Evolutionary conservation across 306 rosid species (phyloP), one percentile per base, ranked within the genome.

Genomic region (Vigna angularis): DNA sequence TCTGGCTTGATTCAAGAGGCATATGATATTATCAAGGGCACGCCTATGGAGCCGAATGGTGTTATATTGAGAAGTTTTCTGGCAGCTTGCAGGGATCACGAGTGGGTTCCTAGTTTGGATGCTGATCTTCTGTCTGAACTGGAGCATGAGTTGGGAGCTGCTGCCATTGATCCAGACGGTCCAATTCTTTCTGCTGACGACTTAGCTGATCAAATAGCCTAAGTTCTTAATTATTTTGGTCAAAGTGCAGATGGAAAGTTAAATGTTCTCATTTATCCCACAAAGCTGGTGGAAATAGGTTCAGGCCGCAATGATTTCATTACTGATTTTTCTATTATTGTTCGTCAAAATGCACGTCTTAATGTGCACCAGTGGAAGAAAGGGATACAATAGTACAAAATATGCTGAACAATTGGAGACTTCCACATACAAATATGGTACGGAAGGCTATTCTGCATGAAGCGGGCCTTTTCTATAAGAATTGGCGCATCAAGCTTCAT

Each of bases 121-220:
- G 84, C 53, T 70, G 77, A 87, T 59, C 65, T 90, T 73, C 62
- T 84, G 63, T 71, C 90, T 38, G 79, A 70, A 50, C 72, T 86
- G 65, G 92, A 90, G 79, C 79, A 90, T 65, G 84, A 68, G 58
- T 76, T 86, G 74, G 91, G 92, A 45, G 77, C 89, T 66, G 88
- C 86, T 75, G 80, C 83, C 26, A 80, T 89, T 84, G 61, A 84
- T 81, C 83, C 85, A 7, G 86, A 88, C 66, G 86, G 81, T 36
- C 88, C 88, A 47, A 69, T 91, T 78, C 90, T 86, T 80, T 88
- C 97, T 44, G 91, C 79, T 62, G 97, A 91, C 72, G 98, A 89
- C 81, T 88, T 93, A 36, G 98, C 90, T 22, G 97, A 93, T 87
- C 98, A 93, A 83, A 83, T 93, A 72, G 95, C 88, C 12, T 95